Evolutionary conservation across 2,329 filamentous ascomycete species (phyloP).

Genomic region (Sclerotiophoma versabilis): DNA sequence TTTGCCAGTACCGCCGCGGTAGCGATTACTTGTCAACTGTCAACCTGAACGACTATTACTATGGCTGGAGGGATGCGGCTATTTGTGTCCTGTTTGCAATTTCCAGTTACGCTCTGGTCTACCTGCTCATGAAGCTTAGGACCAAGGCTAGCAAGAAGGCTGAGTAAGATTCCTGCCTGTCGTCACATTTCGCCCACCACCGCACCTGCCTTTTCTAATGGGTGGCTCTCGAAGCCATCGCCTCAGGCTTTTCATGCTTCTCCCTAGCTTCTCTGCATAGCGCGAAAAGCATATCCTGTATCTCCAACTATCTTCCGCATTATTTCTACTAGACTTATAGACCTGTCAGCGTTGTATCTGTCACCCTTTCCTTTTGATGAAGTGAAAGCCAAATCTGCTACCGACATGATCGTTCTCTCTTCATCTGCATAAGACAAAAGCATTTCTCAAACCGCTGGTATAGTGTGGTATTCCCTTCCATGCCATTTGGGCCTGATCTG

Average conservation of each 20-base stretch:
- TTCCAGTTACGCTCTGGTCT: slow-evolving; percentile 61
- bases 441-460: no score
- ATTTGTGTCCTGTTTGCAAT: slow-evolving; percentile 65
- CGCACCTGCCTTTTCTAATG: no score
- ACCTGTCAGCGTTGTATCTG: no score
- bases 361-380: no score
- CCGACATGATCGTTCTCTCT: no score
- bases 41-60: slow-evolving; percentile 67
- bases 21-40: slow-evolving; percentile 67
- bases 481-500: no score
- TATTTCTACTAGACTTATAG: no score
- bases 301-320: neutral
- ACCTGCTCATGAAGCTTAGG: slow-evolving; percentile 52
- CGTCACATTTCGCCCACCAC: no score
- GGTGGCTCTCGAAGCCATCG: no score
- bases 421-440: no score
- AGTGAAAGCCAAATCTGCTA: no score
- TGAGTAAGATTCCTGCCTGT: slow-evolving; percentile 24
- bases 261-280: neutral
- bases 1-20: slow-evolving; percentile 67
- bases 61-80: slow-evolving; percentile 71
- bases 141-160: slow-evolving; percentile 53
- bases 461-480: no score
- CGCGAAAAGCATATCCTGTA: neutral
- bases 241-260: neutral